Conservation (phyloP, 352 stramenopile genomes). For the Phytophthora europaea region DNA sequence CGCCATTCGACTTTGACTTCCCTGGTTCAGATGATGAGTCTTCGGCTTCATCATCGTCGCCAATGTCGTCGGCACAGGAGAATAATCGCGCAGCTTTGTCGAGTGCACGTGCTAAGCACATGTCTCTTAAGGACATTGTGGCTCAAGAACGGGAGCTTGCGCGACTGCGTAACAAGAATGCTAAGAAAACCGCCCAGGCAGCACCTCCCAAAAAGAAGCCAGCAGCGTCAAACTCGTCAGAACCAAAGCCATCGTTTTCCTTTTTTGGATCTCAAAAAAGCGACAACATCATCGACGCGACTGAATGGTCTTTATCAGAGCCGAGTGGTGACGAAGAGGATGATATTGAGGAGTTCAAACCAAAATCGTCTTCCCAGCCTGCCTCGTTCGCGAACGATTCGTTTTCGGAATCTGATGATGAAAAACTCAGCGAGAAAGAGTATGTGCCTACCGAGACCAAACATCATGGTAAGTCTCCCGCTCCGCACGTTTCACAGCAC, state of each 20-base stretch:
- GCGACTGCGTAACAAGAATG: constrained; percentile 19
- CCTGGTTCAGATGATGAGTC: constrained; percentile 36
- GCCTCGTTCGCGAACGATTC: constrained; percentile 17
- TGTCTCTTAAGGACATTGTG: constrained; percentile 41
- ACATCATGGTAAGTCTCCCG: not conserved
- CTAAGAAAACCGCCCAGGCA: constrained; percentile 6
- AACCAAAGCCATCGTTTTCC: constrained; percentile 12
- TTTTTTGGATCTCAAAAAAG: constrained; percentile 7
- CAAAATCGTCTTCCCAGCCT: constrained; percentile 8
- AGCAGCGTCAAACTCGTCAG: not conserved
- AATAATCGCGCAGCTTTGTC: constrained; percentile 4
- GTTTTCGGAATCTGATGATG: constrained; percentile 24
- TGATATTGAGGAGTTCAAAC: constrained; percentile 10
- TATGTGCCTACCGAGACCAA: constrained; percentile 28
- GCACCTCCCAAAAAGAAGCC: constrained; percentile 16
- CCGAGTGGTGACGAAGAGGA: constrained; percentile 18
- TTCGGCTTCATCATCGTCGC: constrained; percentile 26
- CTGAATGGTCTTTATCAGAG: constrained; percentile 27
- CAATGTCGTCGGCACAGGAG: constrained; percentile 9
- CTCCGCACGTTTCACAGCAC: not conserved
- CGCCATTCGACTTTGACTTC: constrained; percentile 41
- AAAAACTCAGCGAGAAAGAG: constrained; percentile 42
- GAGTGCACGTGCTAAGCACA: constrained; percentile 20
- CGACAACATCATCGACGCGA: constrained; percentile 31
- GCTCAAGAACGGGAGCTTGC: constrained; percentile 40